These are phyloP conservation scores for Heimioporus punctisporus DNA, from an alignment of 1,284 basidiomycete species.

Conservation along the genomic window DNA sequence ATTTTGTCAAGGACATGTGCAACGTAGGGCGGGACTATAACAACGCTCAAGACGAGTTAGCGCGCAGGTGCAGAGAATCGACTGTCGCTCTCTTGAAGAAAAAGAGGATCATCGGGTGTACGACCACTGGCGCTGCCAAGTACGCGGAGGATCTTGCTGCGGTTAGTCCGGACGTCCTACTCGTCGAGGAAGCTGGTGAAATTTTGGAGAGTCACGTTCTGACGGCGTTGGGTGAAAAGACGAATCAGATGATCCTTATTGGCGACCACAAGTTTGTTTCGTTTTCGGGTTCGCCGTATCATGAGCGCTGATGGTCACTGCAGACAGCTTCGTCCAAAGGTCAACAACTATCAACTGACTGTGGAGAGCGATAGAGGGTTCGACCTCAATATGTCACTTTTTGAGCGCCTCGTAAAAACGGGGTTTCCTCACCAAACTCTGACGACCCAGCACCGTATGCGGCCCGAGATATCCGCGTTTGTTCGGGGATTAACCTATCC, in stretches of 20 bases:
- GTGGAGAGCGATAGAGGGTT: slow-evolving; percentile 67
- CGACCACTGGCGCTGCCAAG: slow-evolving; percentile 68
- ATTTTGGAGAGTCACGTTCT: slow-evolving; percentile 69
- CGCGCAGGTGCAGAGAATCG: slow-evolving; percentile 39
- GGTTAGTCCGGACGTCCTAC: slow-evolving; percentile 49
- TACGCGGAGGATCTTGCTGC: slow-evolving; percentile 48
- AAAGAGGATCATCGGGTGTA: slow-evolving; percentile 67
- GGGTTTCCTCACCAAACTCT: slow-evolving; percentile 62
- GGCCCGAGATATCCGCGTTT: slow-evolving; percentile 65
- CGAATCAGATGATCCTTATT: slow-evolving; percentile 60
- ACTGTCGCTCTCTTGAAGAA: slow-evolving; percentile 38
- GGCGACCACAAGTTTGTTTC: slow-evolving; percentile 66
- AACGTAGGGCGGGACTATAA: slow-evolving; percentile 45
- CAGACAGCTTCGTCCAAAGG: slow-evolving; percentile 71
- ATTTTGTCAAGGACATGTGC: slow-evolving; percentile 39
- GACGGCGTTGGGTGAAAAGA: slow-evolving; percentile 50
- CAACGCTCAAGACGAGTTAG: slow-evolving; percentile 35
- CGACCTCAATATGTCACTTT: slow-evolving; percentile 65
- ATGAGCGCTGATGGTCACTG: slow-evolving; percentile 3
- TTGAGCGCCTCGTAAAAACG: slow-evolving; percentile 65
- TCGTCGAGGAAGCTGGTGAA: slow-evolving; percentile 74
- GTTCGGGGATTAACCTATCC: slow-evolving; percentile 65
- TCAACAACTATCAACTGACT: slow-evolving; percentile 61
- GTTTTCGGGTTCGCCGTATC: not conserved
- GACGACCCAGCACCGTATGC: slow-evolving; percentile 65